phyloP scores from a whole-genome alignment of 257 asterid genomes.

The Solanum okadae region DNA sequence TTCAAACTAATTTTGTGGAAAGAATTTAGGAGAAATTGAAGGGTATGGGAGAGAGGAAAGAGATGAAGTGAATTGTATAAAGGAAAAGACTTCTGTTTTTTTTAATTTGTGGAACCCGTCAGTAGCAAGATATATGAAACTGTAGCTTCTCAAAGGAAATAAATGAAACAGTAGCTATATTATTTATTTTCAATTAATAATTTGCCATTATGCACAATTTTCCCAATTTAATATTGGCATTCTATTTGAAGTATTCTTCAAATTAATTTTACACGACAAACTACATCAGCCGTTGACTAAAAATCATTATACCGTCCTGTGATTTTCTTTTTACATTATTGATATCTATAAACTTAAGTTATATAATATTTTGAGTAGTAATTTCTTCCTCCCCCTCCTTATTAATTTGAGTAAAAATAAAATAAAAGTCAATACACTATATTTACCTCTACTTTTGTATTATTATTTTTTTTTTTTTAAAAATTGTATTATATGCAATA shows the following conservation, averaged over 20 bases:
- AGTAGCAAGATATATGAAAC: too few relatives aligned
- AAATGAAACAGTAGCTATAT: too few relatives aligned
- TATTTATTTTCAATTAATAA: too few relatives aligned
- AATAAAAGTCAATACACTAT: background rate
- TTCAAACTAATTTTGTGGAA: too few relatives aligned
- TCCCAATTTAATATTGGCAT: background rate
- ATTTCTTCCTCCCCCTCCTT: background rate
- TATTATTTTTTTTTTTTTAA: rapidly evolving
- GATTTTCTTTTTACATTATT: background rate
- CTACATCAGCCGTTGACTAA: background rate
- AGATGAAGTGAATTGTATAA: too few relatives aligned
- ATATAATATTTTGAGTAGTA: background rate
- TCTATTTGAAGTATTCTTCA: background rate
- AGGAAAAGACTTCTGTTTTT: too few relatives aligned
- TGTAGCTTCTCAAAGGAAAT: too few relatives aligned
- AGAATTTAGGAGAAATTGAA: too few relatives aligned
- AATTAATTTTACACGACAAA: background rate
- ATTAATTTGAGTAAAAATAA: background rate
- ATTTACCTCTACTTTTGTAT: background rate
- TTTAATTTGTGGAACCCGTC: rapidly evolving
- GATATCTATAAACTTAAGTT: background rate
- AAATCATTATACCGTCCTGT: too few relatives aligned
- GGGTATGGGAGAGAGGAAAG: too few relatives aligned
- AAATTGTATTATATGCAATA: background rate
- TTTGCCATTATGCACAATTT: too few relatives aligned